phyloP scores from a whole-genome alignment of 768 basidiomycete genomes.

The Pulveroboletus frians region DNA sequence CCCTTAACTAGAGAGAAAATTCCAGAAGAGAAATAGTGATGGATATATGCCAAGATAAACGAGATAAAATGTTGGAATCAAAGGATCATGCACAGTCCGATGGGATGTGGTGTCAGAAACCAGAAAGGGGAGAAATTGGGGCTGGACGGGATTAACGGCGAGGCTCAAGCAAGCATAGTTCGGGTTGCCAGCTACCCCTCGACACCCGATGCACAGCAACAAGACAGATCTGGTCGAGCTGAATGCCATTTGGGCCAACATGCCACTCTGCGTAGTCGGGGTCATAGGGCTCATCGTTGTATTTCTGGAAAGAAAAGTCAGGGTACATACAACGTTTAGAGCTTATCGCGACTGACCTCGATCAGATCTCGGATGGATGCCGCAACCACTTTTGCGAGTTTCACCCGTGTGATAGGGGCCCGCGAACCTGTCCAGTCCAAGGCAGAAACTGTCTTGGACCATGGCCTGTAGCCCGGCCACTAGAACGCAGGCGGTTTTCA shows the following conservation, averaged over 20 bases:
- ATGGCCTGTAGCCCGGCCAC: slow-evolving; percentile 78
- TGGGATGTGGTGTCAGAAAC: background rate
- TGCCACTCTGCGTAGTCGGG: slow-evolving; percentile 16
- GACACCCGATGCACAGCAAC: slow-evolving; percentile 77
- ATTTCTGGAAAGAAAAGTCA: slow-evolving; percentile 17
- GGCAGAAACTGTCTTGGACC: slow-evolving; percentile 73
- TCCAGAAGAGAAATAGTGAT: background rate
- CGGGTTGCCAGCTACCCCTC: slow-evolving; percentile 75
- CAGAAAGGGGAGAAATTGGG: background rate
- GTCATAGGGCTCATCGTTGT: slow-evolving; percentile 8
- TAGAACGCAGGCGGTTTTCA: slow-evolving; percentile 23
- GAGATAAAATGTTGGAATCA: background rate
- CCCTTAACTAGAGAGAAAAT: slow-evolving; percentile 1
- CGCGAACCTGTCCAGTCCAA: slow-evolving; percentile 71
- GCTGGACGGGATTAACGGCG: slow-evolving; percentile 7
- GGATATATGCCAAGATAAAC: background rate
- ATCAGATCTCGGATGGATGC: slow-evolving; percentile 67
- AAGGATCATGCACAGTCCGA: background rate
- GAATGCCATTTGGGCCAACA: slow-evolving; percentile 22
- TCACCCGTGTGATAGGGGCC: slow-evolving; percentile 65
- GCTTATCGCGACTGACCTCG: slow-evolving; percentile 32
- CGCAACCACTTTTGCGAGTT: slow-evolving; percentile 71
- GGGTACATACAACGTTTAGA: background rate
- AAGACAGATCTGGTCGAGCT: slow-evolving; percentile 38
- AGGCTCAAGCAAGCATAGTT: slow-evolving; percentile 46